A percentile compares a stretch with the other conserved stretches of the same genome.
phyloP scores from a whole-genome alignment of 139 green algal species.

The Haematococcus lacustris region DNA sequence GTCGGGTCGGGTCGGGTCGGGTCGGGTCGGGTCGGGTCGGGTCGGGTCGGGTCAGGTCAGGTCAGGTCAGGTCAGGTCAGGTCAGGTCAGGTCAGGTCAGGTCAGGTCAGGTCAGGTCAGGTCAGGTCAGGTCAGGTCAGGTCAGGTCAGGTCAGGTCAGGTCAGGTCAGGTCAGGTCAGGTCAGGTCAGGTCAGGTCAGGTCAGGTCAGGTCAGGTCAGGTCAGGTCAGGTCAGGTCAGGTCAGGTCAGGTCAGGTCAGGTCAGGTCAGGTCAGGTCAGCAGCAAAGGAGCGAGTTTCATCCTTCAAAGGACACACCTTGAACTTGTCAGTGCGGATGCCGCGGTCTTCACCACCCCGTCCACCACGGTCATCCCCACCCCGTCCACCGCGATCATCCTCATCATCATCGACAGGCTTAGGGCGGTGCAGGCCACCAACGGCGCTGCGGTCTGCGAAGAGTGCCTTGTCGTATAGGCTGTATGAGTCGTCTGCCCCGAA shows the following conservation, averaged over 20 bases:
- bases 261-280: background rate
- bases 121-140: background rate
- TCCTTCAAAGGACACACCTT: conserved; percentile 18
- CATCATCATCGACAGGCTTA: conserved; percentile 42
- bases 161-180: background rate
- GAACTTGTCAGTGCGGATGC: conserved; percentile 66
- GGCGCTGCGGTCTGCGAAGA: conserved; percentile 75
- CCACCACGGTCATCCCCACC: conserved; percentile 28
- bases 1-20: background rate
- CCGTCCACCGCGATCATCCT: conserved; percentile 14
- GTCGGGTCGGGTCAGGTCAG: background rate
- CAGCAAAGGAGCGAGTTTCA: background rate
- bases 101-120: background rate
- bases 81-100: background rate
- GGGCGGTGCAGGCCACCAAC: conserved; percentile 38
- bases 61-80: background rate
- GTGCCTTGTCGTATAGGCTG: conserved; percentile 92
- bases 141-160: background rate
- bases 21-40: background rate
- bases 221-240: background rate
- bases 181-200: background rate
- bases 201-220: background rate
- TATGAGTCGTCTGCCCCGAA: conserved; percentile 87
- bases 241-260: background rate
- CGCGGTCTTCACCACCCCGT: conserved; percentile 33